Evolutionary conservation across 495 filamentous ascomycete species (phyloP).

Genomic region (Monascus purpureus): DNA sequence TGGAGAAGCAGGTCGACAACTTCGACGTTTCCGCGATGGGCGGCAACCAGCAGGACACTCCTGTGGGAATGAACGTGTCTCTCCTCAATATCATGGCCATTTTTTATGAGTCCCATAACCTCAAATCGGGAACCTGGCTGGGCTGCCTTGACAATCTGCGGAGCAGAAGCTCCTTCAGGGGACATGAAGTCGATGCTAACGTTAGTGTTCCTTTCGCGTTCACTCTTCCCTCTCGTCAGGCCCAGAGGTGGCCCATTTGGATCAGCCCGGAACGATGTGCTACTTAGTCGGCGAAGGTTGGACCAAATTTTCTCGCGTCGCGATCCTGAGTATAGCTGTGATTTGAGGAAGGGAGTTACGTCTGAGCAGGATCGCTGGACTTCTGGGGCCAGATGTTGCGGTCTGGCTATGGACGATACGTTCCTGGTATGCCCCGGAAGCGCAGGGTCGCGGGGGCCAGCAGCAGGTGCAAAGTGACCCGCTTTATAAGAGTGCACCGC

Average conservation of each 20-base stretch:
- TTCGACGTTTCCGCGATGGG: conserved; percentile 32
- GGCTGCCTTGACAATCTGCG: conserved; percentile 25
- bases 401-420: conserved; percentile 7
- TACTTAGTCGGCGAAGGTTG: conserved; percentile 12
- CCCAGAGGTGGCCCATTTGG: conserved; percentile 1
- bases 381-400: conserved; percentile 2
- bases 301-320: conserved; percentile 12
- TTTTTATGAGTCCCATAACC: conserved; percentile 25
- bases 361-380: conserved; percentile 15
- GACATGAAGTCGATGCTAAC: conserved; percentile 29
- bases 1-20: conserved; percentile 27
- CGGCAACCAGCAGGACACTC: conserved; percentile 30
- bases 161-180: conserved; percentile 16
- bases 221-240: conserved; percentile 7
- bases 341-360: conserved; percentile 6
- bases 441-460: conserved; percentile 10
- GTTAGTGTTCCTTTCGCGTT: conserved; percentile 12
- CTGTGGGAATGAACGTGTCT: conserved; percentile 20
- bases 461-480: conserved; percentile 7
- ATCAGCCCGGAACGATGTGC: conserved; percentile 7
- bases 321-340: conserved; percentile 7
- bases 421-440: conserved; percentile 14
- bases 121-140: conserved; percentile 25
- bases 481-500: conserved; percentile 5
- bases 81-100: conserved; percentile 23